phyloP scores from a whole-genome alignment of 2,329 filamentous ascomycete genomes.

The Gaeumannomyces sp. region DNA sequence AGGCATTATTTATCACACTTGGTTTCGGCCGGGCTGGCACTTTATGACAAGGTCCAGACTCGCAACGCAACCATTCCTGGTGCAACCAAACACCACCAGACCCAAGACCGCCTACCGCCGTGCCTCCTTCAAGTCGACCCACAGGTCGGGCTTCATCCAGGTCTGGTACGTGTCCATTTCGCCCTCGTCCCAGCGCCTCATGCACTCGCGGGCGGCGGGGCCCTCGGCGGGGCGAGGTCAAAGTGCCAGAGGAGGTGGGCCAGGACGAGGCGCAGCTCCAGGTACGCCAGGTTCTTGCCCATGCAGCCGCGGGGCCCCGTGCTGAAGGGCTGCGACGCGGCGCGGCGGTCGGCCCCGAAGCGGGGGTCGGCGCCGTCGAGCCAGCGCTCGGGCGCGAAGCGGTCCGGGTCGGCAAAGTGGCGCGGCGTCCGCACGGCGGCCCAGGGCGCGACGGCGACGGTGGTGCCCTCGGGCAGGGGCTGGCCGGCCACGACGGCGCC shows the following conservation, averaged over 20 bases:
- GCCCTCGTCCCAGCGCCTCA: neutral
- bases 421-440: slow-evolving; percentile 15
- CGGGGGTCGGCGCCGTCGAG: slow-evolving; percentile 18
- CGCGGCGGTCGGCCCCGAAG: slow-evolving; percentile 17
- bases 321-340: slow-evolving; percentile 25
- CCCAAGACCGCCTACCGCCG: no score
- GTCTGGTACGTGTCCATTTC: no score
- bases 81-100: no score
- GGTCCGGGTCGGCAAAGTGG: slow-evolving; percentile 18
- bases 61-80: no score
- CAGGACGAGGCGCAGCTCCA: slow-evolving; percentile 29
- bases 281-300: slow-evolving; percentile 29
- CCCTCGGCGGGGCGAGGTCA: slow-evolving; percentile 17
- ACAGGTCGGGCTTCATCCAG: no score
- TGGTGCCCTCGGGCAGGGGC: slow-evolving; percentile 28
- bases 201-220: neutral
- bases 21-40: no score
- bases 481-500: slow-evolving; percentile 29
- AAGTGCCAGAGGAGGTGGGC: slow-evolving; percentile 34
- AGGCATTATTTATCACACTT: no score
- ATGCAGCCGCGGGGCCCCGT: slow-evolving; percentile 32
- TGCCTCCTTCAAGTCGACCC: no score
- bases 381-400: slow-evolving; percentile 33
- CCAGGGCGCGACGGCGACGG: slow-evolving; percentile 21
- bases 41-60: no score